phyloP scores from a whole-genome alignment of 441 rosid genomes.

The Pelargonium citronellum region DNA sequence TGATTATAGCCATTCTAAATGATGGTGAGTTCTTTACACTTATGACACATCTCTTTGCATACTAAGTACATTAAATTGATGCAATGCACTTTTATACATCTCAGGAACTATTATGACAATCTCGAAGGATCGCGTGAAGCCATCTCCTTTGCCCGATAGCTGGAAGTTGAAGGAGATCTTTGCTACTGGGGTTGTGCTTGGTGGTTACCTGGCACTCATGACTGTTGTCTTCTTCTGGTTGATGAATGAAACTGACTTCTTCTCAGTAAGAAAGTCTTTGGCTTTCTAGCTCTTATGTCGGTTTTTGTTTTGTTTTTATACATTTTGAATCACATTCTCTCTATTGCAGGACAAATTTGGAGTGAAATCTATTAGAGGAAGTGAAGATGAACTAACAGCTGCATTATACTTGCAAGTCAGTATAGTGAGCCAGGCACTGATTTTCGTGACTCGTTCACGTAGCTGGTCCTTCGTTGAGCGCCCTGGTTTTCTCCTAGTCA shows the following conservation, averaged over 20 bases:
- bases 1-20: slow-evolving; percentile 45
- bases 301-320: not conserved
- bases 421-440: slow-evolving; percentile 53
- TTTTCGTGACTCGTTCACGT: slow-evolving; percentile 47
- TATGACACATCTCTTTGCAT: no score
- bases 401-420: slow-evolving; percentile 50
- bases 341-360: not conserved
- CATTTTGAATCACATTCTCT: no score
- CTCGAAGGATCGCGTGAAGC: slow-evolving; percentile 60
- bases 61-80: not conserved
- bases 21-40: slow-evolving; percentile 33
- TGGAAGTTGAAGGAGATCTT: slow-evolving; percentile 60
- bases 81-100: not conserved
- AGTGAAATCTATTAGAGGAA: not conserved
- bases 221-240: slow-evolving; percentile 46
- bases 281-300: not conserved
- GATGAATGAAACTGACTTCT: slow-evolving; percentile 47
- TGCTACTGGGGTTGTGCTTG: slow-evolving; percentile 41
- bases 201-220: slow-evolving; percentile 45
- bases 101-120: slow-evolving; percentile 59
- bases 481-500: slow-evolving; percentile 46
- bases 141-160: slow-evolving; percentile 47
- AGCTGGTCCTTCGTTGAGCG: slow-evolving; percentile 50
- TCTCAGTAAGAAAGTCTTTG: slow-evolving; percentile 22
- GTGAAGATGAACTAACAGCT: slow-evolving; percentile 22